Percentiles rank a stretch among this genome's conserved stretches.
Conservation (phyloP, 2,329 filamentous ascomycete species). For the Penicillium capsulatum region DNA sequence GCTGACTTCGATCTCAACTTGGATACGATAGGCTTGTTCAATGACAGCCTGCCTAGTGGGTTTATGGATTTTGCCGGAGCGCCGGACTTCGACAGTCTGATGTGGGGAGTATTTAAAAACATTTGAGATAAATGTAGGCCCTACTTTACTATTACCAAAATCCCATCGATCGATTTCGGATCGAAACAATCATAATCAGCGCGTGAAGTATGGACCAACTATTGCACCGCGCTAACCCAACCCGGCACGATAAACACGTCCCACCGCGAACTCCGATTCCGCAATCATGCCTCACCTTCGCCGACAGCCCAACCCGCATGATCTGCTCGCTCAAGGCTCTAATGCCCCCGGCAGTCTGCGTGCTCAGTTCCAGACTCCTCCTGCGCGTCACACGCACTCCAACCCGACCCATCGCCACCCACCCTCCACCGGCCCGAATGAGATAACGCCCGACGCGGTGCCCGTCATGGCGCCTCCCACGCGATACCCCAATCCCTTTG, state of each 20-base stretch:
- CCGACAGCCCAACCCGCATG: constrained; percentile 20
- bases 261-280: constrained; percentile 1
- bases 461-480: constrained; percentile 17
- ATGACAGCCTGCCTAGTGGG: constrained; percentile 22
- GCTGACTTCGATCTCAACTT: constrained; percentile 10
- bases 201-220: too few species aligned
- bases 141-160: too few species aligned
- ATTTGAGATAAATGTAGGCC: too few species aligned
- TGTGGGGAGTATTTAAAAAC: constrained; percentile 31
- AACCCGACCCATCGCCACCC: constrained; percentile 25
- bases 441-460: constrained; percentile 20
- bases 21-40: constrained; percentile 19
- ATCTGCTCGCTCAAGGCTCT: constrained; percentile 10
- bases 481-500: constrained; percentile 14
- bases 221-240: constrained; percentile 19
- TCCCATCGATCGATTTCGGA: too few species aligned
- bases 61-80: constrained; percentile 25
- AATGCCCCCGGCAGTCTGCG: constrained; percentile 14
- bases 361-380: constrained; percentile 33
- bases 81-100: constrained; percentile 29
- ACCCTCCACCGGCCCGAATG: constrained; percentile 26
- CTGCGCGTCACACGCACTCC: constrained; percentile 25
- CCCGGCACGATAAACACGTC: constrained; percentile 13
- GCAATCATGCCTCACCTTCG: constrained; percentile 21
- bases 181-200: too few species aligned